These are phyloP conservation scores for Aristolochia californica DNA, from an alignment of 164 flowering plant species.

Conservation along the genomic window DNA sequence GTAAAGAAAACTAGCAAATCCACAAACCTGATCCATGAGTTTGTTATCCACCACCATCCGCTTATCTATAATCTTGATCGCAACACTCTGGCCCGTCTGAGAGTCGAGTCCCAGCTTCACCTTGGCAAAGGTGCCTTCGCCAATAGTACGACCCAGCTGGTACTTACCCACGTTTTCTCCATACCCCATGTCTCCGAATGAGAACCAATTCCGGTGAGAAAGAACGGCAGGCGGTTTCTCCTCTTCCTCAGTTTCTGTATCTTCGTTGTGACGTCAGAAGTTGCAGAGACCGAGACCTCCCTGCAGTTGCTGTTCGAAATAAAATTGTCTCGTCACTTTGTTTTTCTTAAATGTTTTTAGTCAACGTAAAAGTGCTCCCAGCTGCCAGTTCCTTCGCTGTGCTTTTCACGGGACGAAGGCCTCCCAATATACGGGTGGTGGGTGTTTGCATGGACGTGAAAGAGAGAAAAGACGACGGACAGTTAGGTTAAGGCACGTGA, in stretches of 20 bases:
- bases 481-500: neutral
- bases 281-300: neutral
- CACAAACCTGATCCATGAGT: slow-evolving; percentile 46
- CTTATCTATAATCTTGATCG: slow-evolving; percentile 69
- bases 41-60: slow-evolving; percentile 39
- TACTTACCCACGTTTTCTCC: slow-evolving; percentile 44
- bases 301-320: neutral
- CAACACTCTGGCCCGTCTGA: slow-evolving; percentile 34
- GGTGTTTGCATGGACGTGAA: slow-evolving; percentile 1
- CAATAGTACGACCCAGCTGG: slow-evolving; percentile 43
- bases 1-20: neutral
- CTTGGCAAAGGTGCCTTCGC: slow-evolving; percentile 78
- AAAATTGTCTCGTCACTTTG: neutral
- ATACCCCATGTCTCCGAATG: slow-evolving; percentile 29
- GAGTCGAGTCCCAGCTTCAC: slow-evolving; percentile 51
- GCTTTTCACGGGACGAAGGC: too few relatives aligned
- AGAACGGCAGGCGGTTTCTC: too few relatives aligned
- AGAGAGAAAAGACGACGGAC: neutral
- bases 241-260: too few relatives aligned
- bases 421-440: too few relatives aligned
- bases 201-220: too few relatives aligned
- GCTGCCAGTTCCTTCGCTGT: slow-evolving; percentile 1
- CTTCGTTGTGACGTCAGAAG: too few relatives aligned
- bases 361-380: neutral
- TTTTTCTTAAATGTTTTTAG: neutral